Evolutionary conservation across 768 basidiomycete species (phyloP).

Genomic region (Asterophora lycoperdoides): DNA sequence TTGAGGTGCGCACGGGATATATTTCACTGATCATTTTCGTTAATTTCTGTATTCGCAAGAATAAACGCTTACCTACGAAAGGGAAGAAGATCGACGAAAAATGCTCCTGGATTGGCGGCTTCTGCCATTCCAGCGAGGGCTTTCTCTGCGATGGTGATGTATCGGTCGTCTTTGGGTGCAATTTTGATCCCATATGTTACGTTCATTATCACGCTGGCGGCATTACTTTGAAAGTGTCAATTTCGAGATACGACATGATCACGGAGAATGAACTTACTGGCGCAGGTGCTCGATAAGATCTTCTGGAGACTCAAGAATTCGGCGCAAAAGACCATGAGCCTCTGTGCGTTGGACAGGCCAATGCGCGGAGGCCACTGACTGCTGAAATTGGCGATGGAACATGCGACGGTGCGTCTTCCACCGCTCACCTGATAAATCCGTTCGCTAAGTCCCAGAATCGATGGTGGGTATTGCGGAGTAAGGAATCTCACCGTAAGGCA

Average conservation of each 20-base stretch:
- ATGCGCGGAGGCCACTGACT: conserved; percentile 35
- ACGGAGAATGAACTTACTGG: conserved; percentile 31
- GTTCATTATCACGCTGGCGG: conserved; percentile 50
- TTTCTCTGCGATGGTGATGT: conserved; percentile 48
- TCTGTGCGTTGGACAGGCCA: conserved; percentile 44
- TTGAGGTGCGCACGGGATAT: conserved; percentile 37
- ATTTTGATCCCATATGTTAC: conserved; percentile 49
- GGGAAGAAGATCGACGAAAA: conserved; percentile 49
- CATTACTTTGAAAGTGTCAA: conserved; percentile 30
- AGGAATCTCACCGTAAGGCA: conserved; percentile 40
- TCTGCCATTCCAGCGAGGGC: conserved; percentile 48
- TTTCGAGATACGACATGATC: not conserved
- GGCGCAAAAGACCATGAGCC: conserved; percentile 41
- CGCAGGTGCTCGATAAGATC: conserved; percentile 46
- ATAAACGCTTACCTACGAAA: conserved; percentile 21
- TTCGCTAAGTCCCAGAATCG: not conserved
- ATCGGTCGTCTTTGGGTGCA: conserved; percentile 37
- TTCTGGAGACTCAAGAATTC: conserved; percentile 38
- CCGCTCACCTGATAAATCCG: conserved; percentile 39
- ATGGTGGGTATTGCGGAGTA: not conserved
- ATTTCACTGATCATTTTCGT: conserved; percentile 35
- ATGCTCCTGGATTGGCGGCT: conserved; percentile 49
- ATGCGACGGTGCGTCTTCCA: conserved; percentile 51
- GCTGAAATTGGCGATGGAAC: conserved; percentile 50
- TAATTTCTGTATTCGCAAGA: not conserved